A percentile compares a stretch with the other conserved stretches of the same genome.
Evolutionary conservation across 345 rosid species (phyloP).

Genomic region (Syzygium aqueum): DNA sequence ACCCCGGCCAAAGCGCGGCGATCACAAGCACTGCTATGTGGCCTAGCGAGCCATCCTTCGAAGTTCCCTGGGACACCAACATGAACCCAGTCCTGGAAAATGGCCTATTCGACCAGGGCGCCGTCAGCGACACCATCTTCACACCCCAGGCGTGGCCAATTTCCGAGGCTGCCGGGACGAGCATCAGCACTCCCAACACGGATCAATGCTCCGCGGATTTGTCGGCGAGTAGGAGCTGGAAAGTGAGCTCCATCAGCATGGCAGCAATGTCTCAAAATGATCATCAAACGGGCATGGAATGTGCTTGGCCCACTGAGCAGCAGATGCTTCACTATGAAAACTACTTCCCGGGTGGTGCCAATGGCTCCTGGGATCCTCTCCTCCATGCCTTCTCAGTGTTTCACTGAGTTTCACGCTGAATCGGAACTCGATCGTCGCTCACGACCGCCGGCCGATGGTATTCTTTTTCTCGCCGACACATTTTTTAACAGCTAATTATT

Average conservation of each 20-base stretch:
- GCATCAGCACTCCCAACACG: neutral
- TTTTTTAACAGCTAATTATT: neutral
- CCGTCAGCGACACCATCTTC: neutral
- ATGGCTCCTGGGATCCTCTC: neutral
- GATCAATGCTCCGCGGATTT: neutral
- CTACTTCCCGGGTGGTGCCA: neutral
- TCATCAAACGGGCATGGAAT: neutral
- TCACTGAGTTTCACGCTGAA: neutral
- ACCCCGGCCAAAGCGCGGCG: neutral
- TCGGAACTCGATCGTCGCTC: neutral
- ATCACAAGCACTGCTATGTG: neutral
- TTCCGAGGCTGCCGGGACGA: neutral
- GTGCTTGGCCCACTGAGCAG: slow-evolving; percentile 4
- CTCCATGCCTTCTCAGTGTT: neutral
- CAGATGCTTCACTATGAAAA: neutral
- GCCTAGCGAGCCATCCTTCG: neutral
- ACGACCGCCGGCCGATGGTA: neutral
- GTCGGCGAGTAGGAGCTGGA: neutral
- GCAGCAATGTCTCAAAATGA: neutral
- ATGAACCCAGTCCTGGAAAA: neutral
- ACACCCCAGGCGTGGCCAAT: neutral
- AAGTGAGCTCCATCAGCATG: neutral
- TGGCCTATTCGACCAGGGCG: neutral
- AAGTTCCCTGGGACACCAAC: slow-evolving; percentile 1
- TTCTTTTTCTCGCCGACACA: neutral